Evolutionary conservation across 179 eudicot genomes (phyloP).

Genomic region (Carnegiea gigantea): DNA sequence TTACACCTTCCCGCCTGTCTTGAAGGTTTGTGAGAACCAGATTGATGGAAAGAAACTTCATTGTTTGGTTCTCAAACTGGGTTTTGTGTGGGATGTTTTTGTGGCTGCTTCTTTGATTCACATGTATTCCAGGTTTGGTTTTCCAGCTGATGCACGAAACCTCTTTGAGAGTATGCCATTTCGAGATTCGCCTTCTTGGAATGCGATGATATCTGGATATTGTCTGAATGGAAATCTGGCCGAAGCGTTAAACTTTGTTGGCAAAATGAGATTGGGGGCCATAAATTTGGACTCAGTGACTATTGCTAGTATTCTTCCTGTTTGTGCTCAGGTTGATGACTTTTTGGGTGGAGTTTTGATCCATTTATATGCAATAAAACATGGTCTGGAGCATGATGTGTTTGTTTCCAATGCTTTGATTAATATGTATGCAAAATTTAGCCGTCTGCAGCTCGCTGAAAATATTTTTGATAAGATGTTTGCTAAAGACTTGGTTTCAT

Average conservation of each 20-base stretch:
- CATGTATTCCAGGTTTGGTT: conserved; percentile 40
- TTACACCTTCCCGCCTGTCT: conserved; percentile 53
- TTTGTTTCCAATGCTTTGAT: conserved; percentile 56
- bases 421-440: conserved; percentile 47
- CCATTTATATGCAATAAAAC: conserved; percentile 50
- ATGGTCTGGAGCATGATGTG: conserved; percentile 44
- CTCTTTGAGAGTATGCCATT: conserved; percentile 45
- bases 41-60: conserved; percentile 42
- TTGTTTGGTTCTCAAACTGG: conserved; percentile 39
- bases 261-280: conserved; percentile 40
- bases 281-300: conserved; percentile 46
- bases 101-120: conserved; percentile 54
- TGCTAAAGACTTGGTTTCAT: conserved; percentile 42
- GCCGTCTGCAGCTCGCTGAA: conserved; percentile 36
- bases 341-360: conserved; percentile 36
- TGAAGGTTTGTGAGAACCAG: conserved; percentile 47
- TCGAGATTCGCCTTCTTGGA: conserved; percentile 54
- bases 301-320: conserved; percentile 52
- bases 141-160: conserved; percentile 33
- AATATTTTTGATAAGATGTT: conserved; percentile 40
- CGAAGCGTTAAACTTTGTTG: conserved; percentile 34
- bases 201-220: conserved; percentile 47
- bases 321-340: conserved; percentile 40
- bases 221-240: conserved; percentile 43
- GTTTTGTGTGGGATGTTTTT: conserved; percentile 52